A percentile compares a stretch with the other conserved stretches of the same genome.
These are phyloP conservation scores for Schwanniomyces pseudopolymorphus DNA, from an alignment of 805 yeast genomes.

Conservation along the genomic window DNA sequence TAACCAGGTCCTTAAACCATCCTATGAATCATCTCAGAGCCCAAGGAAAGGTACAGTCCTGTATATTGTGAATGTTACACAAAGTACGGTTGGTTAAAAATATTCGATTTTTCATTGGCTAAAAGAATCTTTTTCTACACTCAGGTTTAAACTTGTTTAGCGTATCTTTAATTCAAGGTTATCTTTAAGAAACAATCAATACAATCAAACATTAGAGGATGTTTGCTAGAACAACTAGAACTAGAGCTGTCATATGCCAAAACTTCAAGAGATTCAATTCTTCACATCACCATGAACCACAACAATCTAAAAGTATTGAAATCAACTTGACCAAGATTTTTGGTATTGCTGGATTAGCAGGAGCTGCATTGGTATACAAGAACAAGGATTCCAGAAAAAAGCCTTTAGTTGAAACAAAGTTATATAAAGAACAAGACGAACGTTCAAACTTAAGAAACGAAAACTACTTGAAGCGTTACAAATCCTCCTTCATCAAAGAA, in stretches of 20 bases:
- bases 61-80: background rate
- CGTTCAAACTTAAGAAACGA: constrained; percentile 36
- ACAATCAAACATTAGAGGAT: constrained; percentile 3
- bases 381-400: constrained; percentile 29
- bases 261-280: constrained; percentile 20
- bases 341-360: constrained; percentile 41
- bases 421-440: constrained; percentile 33
- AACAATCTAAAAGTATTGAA: constrained; percentile 29
- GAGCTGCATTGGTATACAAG: constrained; percentile 33
- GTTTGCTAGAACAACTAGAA: constrained; percentile 9
- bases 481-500: constrained; percentile 41
- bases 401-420: constrained; percentile 37
- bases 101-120: constrained; percentile 2
- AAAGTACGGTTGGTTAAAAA: background rate
- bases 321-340: constrained; percentile 41
- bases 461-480: constrained; percentile 37
- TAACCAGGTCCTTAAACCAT: too few relatives aligned
- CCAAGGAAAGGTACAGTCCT: background rate
- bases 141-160: background rate
- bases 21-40: too few relatives aligned
- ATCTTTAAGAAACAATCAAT: background rate
- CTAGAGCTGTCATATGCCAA: constrained; percentile 6
- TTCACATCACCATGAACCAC: constrained; percentile 14
- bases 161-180: background rate
- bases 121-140: background rate